phyloP scores from a whole-genome alignment of 768 basidiomycete species.

The Sistotremastrum suecicum region DNA sequence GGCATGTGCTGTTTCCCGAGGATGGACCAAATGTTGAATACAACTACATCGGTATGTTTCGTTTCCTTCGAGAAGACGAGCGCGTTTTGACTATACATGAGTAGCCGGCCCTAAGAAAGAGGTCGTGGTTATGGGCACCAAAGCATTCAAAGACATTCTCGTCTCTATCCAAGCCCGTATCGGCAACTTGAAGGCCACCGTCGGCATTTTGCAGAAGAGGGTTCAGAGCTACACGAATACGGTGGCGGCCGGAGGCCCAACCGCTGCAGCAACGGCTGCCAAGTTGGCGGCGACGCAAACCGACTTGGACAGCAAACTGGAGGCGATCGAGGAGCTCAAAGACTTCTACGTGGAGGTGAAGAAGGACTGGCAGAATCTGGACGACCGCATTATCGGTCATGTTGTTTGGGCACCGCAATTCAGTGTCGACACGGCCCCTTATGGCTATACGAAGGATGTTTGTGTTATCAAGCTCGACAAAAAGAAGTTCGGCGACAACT shows the following conservation, averaged over 20 bases:
- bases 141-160: constrained; percentile 17
- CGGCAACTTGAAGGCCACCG: constrained; percentile 9
- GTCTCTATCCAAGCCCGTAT: constrained; percentile 19
- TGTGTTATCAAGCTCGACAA: constrained; percentile 26
- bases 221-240: constrained; percentile 8
- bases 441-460: constrained; percentile 22
- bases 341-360: constrained; percentile 18
- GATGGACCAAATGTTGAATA: constrained; percentile 16
- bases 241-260: constrained; percentile 9
- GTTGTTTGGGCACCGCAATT: constrained; percentile 26
- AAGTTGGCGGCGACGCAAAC: constrained; percentile 9
- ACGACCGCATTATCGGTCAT: constrained; percentile 23
- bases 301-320: constrained; percentile 10
- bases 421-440: constrained; percentile 13
- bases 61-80: constrained; percentile 15
- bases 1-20: constrained; percentile 19
- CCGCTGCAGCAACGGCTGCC: constrained; percentile 1
- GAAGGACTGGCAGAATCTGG: constrained; percentile 18
- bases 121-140: constrained; percentile 22
- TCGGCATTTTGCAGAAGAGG: constrained; percentile 11
- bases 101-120: constrained; percentile 20
- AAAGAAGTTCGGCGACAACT: constrained; percentile 18
- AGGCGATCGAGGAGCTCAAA: constrained; percentile 19
- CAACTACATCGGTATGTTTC: constrained; percentile 17
- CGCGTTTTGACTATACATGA: constrained; percentile 15